Conservation (phyloP, 805 yeast genomes). For the Kodamaea jinghongensis region DNA sequence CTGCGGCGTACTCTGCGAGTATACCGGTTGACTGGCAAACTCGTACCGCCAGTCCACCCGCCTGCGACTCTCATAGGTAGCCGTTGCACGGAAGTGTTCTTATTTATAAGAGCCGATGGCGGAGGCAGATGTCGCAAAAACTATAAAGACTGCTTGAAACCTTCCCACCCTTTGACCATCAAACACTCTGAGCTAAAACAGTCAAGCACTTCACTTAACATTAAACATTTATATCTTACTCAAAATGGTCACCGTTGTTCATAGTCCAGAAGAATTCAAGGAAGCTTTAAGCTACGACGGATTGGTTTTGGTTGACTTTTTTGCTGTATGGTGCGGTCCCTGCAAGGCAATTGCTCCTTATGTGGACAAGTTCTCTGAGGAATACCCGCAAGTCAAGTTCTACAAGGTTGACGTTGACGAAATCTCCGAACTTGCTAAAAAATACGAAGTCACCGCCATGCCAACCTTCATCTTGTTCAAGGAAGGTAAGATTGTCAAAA, state of each 20-base stretch:
- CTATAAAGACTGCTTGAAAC: too few species aligned
- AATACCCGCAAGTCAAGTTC: constrained; percentile 69
- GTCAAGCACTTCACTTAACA: too few species aligned
- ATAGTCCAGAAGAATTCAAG: constrained; percentile 55
- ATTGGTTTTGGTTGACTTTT: constrained; percentile 90
- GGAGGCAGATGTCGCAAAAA: too few species aligned
- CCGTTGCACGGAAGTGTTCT: too few species aligned
- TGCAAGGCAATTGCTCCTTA: constrained; percentile 97
- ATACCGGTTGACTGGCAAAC: too few species aligned
- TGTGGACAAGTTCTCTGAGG: constrained; percentile 73
- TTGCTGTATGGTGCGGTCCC: constrained; percentile 98
- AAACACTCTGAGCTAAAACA: too few species aligned
- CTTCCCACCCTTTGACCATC: too few species aligned
- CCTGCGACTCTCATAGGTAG: too few species aligned
- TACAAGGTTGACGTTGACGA: constrained; percentile 91
- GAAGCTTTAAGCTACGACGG: constrained; percentile 60
- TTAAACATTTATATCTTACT: too few species aligned
- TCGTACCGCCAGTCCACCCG: too few species aligned
- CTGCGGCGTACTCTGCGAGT: too few species aligned
- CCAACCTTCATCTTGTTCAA: constrained; percentile 73
- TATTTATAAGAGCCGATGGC: too few species aligned
- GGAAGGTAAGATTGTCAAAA: constrained; percentile 74
- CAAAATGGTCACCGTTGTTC: constrained; percentile 40
- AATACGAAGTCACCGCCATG: constrained; percentile 55
- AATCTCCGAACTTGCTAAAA: constrained; percentile 70